A percentile compares a stretch with the other conserved stretches of the same genome.
phyloP scores from a whole-genome alignment of 2,329 filamentous ascomycete genomes.

The Fusarium fracticaudum region DNA sequence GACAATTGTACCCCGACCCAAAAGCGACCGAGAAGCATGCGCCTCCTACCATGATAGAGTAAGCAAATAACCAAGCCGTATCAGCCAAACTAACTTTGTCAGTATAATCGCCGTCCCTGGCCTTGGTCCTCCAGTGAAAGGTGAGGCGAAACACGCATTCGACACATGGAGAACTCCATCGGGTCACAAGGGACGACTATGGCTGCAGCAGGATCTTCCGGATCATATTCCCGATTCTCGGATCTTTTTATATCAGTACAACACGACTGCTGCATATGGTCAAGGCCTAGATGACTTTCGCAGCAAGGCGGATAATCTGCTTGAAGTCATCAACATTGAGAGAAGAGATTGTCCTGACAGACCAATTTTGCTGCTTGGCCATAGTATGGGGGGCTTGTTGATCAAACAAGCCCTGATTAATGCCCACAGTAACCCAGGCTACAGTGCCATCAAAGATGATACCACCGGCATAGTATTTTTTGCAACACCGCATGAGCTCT shows the following conservation, averaged over 20 bases:
- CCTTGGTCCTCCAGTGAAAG: neutral
- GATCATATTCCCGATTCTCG: neutral
- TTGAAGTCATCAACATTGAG: neutral
- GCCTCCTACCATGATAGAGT: neutral
- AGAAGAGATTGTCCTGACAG: neutral
- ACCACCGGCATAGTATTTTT: neutral
- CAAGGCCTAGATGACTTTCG: neutral
- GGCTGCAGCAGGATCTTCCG: neutral
- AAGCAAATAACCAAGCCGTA: accelerated
- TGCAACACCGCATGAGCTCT: neutral
- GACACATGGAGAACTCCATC: neutral
- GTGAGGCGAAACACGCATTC: neutral
- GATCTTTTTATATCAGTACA: neutral
- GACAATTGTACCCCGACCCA: neutral
- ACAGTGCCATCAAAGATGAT: neutral
- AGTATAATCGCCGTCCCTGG: neutral
- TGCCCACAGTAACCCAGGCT: neutral
- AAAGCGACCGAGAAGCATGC: accelerated
- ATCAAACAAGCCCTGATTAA: neutral
- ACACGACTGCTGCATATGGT: neutral
- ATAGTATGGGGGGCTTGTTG: neutral
- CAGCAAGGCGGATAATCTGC: neutral
- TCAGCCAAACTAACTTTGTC: accelerated
- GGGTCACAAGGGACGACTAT: neutral
- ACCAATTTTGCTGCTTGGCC: neutral